Base-by-base conservation (phyloP, 139 green algal genomes). In the Coelastrella sp. region DNA sequence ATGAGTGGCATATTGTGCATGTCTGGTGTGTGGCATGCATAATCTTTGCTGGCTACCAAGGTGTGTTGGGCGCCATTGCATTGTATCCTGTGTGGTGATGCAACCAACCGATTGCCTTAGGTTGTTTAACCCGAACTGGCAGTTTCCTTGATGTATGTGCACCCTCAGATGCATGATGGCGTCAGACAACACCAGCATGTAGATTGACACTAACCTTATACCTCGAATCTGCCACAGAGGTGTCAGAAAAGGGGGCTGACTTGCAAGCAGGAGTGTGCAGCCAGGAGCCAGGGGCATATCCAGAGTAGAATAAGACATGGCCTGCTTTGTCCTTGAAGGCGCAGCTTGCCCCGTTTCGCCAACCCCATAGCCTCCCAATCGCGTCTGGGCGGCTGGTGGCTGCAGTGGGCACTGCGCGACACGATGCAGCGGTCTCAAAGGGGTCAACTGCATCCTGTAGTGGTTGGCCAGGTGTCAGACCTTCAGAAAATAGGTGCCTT, bases 311-410 rank as follows among this genome's bases (percentile, higher is more conserved):
- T 17, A 86, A 0, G 22, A 35, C 58, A 57, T 74, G 59, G 0
- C 60, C 80, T 59, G 27, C 25, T 24, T 7, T 11, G 24, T 86
- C 80, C 59, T 86, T 86, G 24, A 86, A 86, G 6, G 59, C 59
- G 25, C 80, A 86, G 80, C n/a, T 57, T 8, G 19, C 15, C 49
- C 57, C 57, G 20, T 24, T 61, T 22, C 11, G 66, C 57, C 20
- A 68, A 56, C 79, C 79, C 79, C 79, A 84, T 8, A 84, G 56
- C 56, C 79, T 68, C 17, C 79, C 79, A 57, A 66, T 22, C 4
- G 10, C n/a, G 59, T 84, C 79, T 56, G 7, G 6, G 20, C 27
- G 14, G 24, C 56, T 68, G 19, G 58, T 84, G 19, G 79, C 60
- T 9, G 79, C 57, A 61, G 59, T 84, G 4, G 57, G 79, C 19